These are phyloP conservation scores for Nicotiana otophora DNA, from an alignment of 257 asterid species.

Conservation along the genomic window DNA sequence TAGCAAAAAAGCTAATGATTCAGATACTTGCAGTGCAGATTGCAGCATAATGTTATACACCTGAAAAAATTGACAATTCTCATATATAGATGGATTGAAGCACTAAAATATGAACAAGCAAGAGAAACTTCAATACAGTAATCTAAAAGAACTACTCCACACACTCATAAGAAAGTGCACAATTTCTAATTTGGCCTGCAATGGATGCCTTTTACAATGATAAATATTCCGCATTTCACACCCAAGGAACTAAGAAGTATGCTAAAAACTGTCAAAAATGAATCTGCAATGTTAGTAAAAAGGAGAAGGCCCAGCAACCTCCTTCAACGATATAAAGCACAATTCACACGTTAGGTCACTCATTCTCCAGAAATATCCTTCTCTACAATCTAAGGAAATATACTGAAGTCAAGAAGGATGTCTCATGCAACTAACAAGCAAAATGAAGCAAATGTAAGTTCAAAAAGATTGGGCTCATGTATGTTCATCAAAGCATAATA, in stretches of 20 bases:
- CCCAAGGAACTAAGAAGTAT: not conserved
- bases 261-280: not conserved
- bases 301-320: not conserved
- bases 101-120: conserved; percentile 19
- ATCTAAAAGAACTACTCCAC: not conserved
- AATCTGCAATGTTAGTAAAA: not conserved
- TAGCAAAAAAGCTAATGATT: not conserved
- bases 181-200: not conserved
- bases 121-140: not conserved
- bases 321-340: not conserved
- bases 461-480: not conserved
- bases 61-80: not conserved
- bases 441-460: not conserved
- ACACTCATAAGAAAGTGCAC: not conserved
- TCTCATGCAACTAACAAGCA: not conserved
- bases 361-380: not conserved
- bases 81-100: not conserved
- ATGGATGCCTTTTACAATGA: not conserved
- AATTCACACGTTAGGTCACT: not conserved
- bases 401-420: not conserved
- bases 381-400: not conserved
- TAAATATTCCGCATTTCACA: not conserved
- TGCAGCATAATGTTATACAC: not conserved
- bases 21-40: not conserved
- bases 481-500: not conserved